Conservation (phyloP, 371 early-diverging fungal genomes). For the Rhizomucor pusillus region DNA sequence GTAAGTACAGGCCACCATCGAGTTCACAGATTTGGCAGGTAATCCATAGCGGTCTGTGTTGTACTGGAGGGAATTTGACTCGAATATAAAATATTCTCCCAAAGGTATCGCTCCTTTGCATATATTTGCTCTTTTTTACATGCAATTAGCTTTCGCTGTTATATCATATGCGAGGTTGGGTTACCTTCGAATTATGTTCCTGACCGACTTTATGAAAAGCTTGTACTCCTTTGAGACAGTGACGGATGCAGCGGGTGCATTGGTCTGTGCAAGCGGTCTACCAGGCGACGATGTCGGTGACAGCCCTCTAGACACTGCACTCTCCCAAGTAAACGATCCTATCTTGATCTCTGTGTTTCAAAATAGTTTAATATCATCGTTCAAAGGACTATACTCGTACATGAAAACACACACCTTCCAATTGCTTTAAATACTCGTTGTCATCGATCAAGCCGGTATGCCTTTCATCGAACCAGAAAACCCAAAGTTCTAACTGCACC, state of each 20-base stretch:
- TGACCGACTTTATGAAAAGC: slow-evolving; percentile 33
- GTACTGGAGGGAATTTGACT: slow-evolving; percentile 2
- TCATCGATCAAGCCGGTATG: slow-evolving; percentile 45
- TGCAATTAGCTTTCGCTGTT: neutral
- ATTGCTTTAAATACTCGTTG: slow-evolving; percentile 22
- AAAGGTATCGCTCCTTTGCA: slow-evolving; percentile 35
- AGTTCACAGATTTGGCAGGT: slow-evolving; percentile 1
- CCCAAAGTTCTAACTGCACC: slow-evolving; percentile 41
- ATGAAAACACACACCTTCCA: slow-evolving; percentile 33
- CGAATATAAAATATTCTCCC: slow-evolving; percentile 43
- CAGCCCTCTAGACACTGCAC: slow-evolving; percentile 16
- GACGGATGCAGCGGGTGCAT: slow-evolving; percentile 13
- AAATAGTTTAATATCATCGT: neutral
- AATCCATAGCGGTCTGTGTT: slow-evolving; percentile 1
- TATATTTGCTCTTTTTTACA: neutral
- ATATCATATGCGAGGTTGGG: neutral
- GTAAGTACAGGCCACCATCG: slow-evolving; percentile 29
- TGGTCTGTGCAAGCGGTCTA: slow-evolving; percentile 19
- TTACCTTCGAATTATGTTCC: slow-evolving; percentile 38
- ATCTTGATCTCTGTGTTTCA: slow-evolving; percentile 31
- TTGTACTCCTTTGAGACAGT: slow-evolving; percentile 38
- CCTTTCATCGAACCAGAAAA: slow-evolving; percentile 51
- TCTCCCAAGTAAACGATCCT: slow-evolving; percentile 50
- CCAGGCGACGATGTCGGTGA: slow-evolving; percentile 38
- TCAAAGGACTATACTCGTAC: neutral